Evolutionary conservation across 1,139 yeast genomes (phyloP).

Genomic region (Taphrina betulina): DNA sequence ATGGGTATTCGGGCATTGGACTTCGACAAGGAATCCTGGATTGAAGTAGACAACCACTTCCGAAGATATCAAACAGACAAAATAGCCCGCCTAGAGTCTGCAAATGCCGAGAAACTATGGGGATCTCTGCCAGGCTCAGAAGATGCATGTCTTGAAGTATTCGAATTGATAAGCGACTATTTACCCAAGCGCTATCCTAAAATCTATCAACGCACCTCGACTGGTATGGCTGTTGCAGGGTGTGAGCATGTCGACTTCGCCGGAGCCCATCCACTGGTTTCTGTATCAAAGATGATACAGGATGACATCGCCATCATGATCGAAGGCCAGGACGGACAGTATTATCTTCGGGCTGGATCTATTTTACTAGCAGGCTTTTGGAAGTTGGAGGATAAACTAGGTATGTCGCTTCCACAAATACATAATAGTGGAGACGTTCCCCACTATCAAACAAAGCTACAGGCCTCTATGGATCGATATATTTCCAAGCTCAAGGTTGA

Average conservation of each 20-base stretch:
- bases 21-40: conserved; percentile 54
- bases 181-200: conserved; percentile 60
- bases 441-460: conserved; percentile 57
- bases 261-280: conserved; percentile 45
- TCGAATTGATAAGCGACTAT: conserved; percentile 55
- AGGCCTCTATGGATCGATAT: conserved; percentile 64
- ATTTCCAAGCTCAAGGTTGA: conserved; percentile 57
- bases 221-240: neutral
- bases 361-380: conserved; percentile 57
- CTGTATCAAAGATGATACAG: conserved; percentile 58
- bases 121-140: conserved; percentile 56
- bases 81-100: conserved; percentile 49
- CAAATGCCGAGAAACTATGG: conserved; percentile 52
- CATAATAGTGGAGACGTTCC: conserved; percentile 69
- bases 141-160: conserved; percentile 58
- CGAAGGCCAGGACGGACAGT: conserved; percentile 58
- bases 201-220: neutral
- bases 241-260: neutral
- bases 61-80: conserved; percentile 55
- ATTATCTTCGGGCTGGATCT: conserved; percentile 59
- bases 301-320: conserved; percentile 69
- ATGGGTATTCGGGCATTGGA: conserved; percentile 69
- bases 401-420: conserved; percentile 53
- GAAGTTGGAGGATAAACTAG: conserved; percentile 58
- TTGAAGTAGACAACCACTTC: conserved; percentile 68